Base-by-base conservation (phyloP, 2,329 filamentous ascomycete genomes). In the Aspergillus spinulosporus region DNA sequence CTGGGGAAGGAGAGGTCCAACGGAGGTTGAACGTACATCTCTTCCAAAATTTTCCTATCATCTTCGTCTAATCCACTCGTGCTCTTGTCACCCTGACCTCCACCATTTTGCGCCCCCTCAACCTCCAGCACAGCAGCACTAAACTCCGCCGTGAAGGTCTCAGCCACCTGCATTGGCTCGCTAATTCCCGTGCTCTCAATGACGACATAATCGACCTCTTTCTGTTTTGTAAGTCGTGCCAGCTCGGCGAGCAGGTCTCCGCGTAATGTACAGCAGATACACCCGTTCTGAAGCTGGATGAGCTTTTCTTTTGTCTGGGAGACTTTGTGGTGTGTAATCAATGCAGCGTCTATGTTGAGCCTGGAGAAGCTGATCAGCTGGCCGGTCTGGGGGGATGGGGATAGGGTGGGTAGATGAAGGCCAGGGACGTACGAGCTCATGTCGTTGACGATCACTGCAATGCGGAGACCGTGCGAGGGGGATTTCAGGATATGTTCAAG, bases 211-310 rank as follows among this genome's bases (percentile, higher is more conserved):
- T 90, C 86, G 39, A 90, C 86, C 49, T 81, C 76, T 14, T 84
- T 80, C 1, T 84, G 78, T 65, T 86, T 82, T 0, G 86, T 80
- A 1, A 90, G 76, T 0, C 80, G 80, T 0, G 87, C 86, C 0
- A 90, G 80, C 67, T 90, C 88, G 57, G 88, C 83, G 0, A 91
- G 79, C 1, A 90, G 72, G 54, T 90, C 88, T 1, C 87, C 87
- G 3, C 88, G 84, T 0, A 90, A 77, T 0, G 87, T 90, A 64
- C 88, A 91, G 76, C 88, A 91, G 64, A 91, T 91, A 62, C 88
- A 90, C 7, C 88, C 86, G 59, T 89, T 89, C 64, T 89, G 85
- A 52, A 89, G 78, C 7, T 85, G 82, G n/a, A 89, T 83, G 34
- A 89, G 78, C 60, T 88, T 86, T 61, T 88, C 84, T 40, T 86